Base-by-base conservation (phyloP, 2,329 filamentous ascomycete genomes). In the Leptographium lundbergii region DNA sequence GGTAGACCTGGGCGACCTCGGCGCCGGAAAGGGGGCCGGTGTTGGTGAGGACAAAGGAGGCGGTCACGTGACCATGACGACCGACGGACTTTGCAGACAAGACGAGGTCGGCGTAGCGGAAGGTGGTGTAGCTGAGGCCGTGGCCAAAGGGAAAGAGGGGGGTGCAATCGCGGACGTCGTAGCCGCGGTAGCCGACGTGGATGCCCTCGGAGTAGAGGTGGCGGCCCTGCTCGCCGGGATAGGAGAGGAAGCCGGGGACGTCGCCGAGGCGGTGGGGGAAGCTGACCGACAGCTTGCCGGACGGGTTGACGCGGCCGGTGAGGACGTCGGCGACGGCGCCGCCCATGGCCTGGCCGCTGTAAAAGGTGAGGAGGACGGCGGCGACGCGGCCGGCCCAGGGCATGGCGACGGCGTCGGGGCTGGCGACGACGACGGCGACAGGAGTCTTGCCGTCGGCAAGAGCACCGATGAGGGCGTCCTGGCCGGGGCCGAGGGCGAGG, bases 111-210 rank as follows among this genome's bases (percentile, higher is more conserved):
- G 70, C 74, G 59, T 72, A 70, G 11, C 69, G 64, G 69, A 92
- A 92, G 0, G 75, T 82, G 0, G 88, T 91, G 71, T 91, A 92
- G 19, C 86, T 88, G 1, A 94, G 75, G 1, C 89, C 89, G 67
- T 90, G 85, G 17, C 89, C 89, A 68, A 94, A 94, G 60, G 86
- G 79, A 71, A 91, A 92, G 32, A 87, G 78, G 0, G 86, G 81
- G 0, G 78, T 75, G 7, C 82, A 77, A 42, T 84, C 76, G 17
- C 80, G 77, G 65, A 81, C 85, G 67, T 94, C 88, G 69, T 90
- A 92, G 74, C 84, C 89, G 22, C 88, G 78, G 72, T 94, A 92
- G 3, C 88, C 89, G 45, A 92, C 77, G 69, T 89, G 92, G 51
- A 94, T 75, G 61, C 89, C 88, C 70, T 92, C 89, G 52, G 86